These are phyloP conservation scores for Pholiota molesta DNA, from an alignment of 768 basidiomycete genomes.

Conservation along the genomic window DNA sequence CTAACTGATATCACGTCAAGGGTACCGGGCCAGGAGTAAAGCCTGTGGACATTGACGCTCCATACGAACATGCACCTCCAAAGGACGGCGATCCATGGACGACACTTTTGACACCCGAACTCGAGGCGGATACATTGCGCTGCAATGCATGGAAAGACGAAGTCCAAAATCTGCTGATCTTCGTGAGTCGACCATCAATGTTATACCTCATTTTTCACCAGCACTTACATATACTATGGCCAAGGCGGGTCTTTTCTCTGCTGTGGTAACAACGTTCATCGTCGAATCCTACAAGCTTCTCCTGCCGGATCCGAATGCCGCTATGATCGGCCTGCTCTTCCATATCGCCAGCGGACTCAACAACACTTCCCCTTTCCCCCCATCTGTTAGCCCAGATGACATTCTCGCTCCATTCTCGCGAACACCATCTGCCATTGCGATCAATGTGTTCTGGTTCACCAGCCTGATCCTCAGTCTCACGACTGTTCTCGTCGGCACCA, in stretches of 20 bases:
- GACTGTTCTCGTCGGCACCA: constrained; percentile 12
- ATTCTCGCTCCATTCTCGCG: not conserved
- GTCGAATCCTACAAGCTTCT: constrained; percentile 2
- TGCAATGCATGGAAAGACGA: constrained; percentile 22
- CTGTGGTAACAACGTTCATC: constrained; percentile 1
- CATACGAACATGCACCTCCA: too few relatives aligned
- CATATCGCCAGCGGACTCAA: not conserved
- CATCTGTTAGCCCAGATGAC: not conserved
- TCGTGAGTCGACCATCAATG: constrained; percentile 11
- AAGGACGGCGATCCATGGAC: constrained; percentile 11
- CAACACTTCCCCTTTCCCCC: not conserved
- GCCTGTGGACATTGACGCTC: too few relatives aligned
- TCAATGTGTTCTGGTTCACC: constrained; percentile 13
- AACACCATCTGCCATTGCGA: not conserved
- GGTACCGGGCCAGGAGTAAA: too few relatives aligned
- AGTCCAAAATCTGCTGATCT: constrained; percentile 23
- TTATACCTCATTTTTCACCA: too few relatives aligned
- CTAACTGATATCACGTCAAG: too few relatives aligned
- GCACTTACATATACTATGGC: too few relatives aligned
- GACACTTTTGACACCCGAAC: not conserved
- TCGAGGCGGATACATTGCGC: constrained; percentile 5
- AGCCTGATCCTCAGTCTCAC: constrained; percentile 14
- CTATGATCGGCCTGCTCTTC: not conserved
- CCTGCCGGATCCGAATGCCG: constrained; percentile 2
- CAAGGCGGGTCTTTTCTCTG: constrained; percentile 5